Conservation (phyloP, 768 basidiomycete genomes). For the Serendipita sp. region DNA sequence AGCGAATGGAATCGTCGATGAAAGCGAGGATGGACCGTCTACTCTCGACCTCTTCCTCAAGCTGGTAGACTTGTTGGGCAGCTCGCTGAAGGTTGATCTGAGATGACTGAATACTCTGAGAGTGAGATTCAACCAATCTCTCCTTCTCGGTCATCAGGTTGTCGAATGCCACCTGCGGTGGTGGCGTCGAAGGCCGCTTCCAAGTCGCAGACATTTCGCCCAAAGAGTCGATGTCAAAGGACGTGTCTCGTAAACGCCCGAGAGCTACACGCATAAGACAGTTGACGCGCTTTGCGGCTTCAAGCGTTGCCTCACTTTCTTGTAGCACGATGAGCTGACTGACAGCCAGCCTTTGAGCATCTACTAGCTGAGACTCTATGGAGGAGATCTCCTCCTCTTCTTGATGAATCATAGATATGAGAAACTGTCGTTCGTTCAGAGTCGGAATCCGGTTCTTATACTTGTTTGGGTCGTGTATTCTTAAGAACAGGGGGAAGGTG, state of each 20-base stretch:
- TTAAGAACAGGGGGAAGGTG: not conserved
- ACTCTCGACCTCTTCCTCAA: not conserved
- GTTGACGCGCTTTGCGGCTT: not conserved
- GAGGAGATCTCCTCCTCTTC: not conserved
- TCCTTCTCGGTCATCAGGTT: not conserved
- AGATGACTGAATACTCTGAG: not conserved
- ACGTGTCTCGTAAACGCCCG: not conserved
- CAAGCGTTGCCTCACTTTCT: not conserved
- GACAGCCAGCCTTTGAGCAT: not conserved
- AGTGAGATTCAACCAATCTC: not conserved
- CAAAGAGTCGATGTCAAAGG: not conserved
- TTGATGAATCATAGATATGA: not conserved
- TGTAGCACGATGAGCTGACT: not conserved
- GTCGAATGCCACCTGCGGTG: not conserved
- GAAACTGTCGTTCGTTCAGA: not conserved
- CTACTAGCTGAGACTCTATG: not conserved
- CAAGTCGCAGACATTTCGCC: not conserved
- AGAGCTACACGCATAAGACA: not conserved
- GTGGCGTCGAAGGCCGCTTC: not conserved
- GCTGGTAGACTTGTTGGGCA: not conserved
- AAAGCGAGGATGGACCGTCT: not conserved
- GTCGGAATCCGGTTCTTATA: not conserved
- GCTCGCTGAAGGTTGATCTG: not conserved
- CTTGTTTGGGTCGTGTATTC: not conserved
- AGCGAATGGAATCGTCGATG: not conserved